Evolutionary conservation across 257 asterid genomes (phyloP).

Genomic region (Petrea volubilis): DNA sequence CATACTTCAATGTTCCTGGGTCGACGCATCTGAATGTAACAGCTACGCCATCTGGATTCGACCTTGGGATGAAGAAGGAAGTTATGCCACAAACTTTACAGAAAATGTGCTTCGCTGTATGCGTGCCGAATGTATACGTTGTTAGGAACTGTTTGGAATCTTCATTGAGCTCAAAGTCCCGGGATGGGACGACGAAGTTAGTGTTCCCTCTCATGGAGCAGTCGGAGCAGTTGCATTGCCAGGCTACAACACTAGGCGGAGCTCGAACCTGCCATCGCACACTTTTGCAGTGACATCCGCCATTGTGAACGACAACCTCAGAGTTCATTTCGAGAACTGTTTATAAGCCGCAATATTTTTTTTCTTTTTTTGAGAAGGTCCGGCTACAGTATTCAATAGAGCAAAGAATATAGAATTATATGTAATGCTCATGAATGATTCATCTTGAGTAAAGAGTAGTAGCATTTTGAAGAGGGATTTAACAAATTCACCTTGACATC

Average conservation of each 20-base stretch:
- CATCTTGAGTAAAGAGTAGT: background rate
- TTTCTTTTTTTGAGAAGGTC: background rate
- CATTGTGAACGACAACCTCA: constrained; percentile 51
- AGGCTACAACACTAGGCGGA: constrained; percentile 55
- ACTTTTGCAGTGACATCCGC: constrained; percentile 86
- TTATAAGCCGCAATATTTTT: background rate
- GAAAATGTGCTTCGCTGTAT: constrained; percentile 77
- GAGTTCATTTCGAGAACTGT: constrained; percentile 37
- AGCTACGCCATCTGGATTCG: constrained; percentile 77
- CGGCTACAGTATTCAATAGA: background rate
- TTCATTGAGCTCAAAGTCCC: constrained; percentile 61
- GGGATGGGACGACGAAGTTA: constrained; percentile 72
- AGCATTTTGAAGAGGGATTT: background rate
- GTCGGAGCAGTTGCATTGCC: constrained; percentile 82
- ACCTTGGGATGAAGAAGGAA: constrained; percentile 78
- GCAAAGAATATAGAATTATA: background rate
- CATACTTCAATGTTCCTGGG: constrained; percentile 66
- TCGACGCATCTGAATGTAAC: constrained; percentile 63
- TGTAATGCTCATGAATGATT: background rate
- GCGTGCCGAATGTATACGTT: constrained; percentile 83
- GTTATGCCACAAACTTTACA: constrained; percentile 89
- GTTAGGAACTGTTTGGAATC: constrained; percentile 66
- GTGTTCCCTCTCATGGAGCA: constrained; percentile 86
- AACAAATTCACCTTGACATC: background rate
- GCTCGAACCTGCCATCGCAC: constrained; percentile 76